phyloP scores from a whole-genome alignment of 805 yeast genomes.

The Ogataea allantospora region DNA sequence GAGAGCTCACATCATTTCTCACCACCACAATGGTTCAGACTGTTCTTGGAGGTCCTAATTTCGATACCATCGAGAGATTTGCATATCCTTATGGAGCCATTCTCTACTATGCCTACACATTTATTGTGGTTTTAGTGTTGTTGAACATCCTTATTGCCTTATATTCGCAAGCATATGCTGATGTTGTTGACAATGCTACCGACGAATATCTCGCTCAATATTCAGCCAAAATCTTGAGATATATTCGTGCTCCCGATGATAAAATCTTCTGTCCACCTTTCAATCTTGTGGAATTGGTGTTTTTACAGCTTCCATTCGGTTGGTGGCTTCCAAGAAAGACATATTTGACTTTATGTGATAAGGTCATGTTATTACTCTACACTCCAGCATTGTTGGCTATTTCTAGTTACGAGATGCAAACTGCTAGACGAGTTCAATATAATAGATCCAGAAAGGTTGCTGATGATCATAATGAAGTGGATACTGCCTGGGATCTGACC shows the following conservation, averaged over 20 bases:
- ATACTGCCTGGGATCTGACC: conserved; percentile 78
- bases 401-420: conserved; percentile 60
- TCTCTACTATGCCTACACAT: conserved; percentile 73
- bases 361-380: conserved; percentile 63
- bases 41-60: conserved; percentile 72
- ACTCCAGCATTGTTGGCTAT: conserved; percentile 63
- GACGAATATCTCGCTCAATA: conserved; percentile 84
- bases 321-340: conserved; percentile 35
- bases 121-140: conserved; percentile 69
- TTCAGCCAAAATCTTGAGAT: conserved; percentile 79
- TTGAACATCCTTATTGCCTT: conserved; percentile 83
- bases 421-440: conserved; percentile 68
- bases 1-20: conserved; percentile 68
- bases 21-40: conserved; percentile 66
- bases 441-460: conserved; percentile 61
- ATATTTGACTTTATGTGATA: conserved; percentile 45
- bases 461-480: conserved; percentile 78
- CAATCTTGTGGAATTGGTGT: conserved; percentile 63
- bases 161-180: conserved; percentile 79
- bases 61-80: conserved; percentile 64
- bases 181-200: conserved; percentile 76
- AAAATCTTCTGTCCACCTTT: conserved; percentile 84
- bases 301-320: conserved; percentile 44
- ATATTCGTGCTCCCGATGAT: conserved; percentile 85
- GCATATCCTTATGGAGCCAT: conserved; percentile 86